Evolutionary conservation across 1,284 basidiomycete species (phyloP), one percentile per base, ranked within the genome.

Genomic region (Ceratobasidium sp.): DNA sequence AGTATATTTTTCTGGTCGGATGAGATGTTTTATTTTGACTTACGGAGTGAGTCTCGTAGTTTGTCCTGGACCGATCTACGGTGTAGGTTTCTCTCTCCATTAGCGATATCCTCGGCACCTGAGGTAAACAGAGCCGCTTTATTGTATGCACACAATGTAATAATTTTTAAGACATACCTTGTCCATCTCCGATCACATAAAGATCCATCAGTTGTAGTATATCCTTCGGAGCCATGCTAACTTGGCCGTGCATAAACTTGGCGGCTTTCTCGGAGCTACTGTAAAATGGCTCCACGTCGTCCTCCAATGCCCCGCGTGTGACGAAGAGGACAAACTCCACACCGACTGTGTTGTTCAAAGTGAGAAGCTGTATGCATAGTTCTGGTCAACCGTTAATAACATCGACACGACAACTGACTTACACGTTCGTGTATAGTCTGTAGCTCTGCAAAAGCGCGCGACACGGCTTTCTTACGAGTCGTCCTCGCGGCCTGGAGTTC

Each of bases 191-290:
- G 21, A 50, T 27, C 2, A 50, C 23, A 16, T 21, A 50, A 7
- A 50, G 25, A 27, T 50, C 47, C 47, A 50, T 23, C 2, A 33
- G 27, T 5, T 4, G 30, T 21, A 59, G n/a, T 11, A 59, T 3
- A n/a, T 59, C 56, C 27, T 47, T 59, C 16, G 19, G 2, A 3
- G 56, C 41, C 19, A 46, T 29, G 14, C 46, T 59, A 13, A 59
- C 7, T 5, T 59, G 56, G 25, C 56, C 42, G 5, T 59, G 41
- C 8, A 59, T 3, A n/a, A 59, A 59, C 16, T 7, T 46, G 5
- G 8, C 29, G 8, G 42, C 56, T 19, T 59, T 59, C 1, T 29
- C 23, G 6, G 56, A 59, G 42, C 41, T 59, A 11, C 4, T 41
- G n/a, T 27, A 59, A 4, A 29, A 47, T 1, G 56, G 56, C 2